Evolutionary conservation across 2,329 filamentous ascomycete species (phyloP), one percentile per base, ranked within the genome.

Genomic region (Aureobasidium sp.): DNA sequence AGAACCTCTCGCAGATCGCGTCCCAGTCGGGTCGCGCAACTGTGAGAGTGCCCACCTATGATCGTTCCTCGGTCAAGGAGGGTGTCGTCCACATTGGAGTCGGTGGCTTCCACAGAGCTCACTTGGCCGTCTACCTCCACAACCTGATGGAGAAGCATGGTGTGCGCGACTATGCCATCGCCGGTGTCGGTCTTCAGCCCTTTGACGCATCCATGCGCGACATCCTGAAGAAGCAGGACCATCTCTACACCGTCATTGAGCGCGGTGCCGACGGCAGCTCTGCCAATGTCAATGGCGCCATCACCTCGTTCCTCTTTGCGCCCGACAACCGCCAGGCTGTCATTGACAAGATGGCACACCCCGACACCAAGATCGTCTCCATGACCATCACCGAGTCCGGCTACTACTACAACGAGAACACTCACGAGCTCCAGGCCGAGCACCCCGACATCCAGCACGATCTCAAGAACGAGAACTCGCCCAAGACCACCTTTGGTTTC

Each of bases 361-460:
- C 78, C 0, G 79, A 82, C 67, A 82, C 80, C 14, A 78, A 76
- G 68, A 82, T 82, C 64, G 80, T 82, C 35, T 82, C 80, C 17
- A 69, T 82, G 69, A 82, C 80, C 68, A 82, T 82, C 69, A 82
- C 80, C 47, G 80, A 82, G 73, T 80, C 77, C 67, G 80, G 80
- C 64, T 82, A 82, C 77, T 82, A 79, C 73, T 81, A 82, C 74
- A 81, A 82, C 68, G 80, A 82, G 69, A 81, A 82, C 75, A 79
- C 79, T n/a, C 80, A 82, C 73, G 71, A 81, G 72, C 74, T 82
- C 62, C 70, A 77, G 64, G 69, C 70, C 39, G 75, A 81, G 47
- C 74, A 81, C 68, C 72, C 78, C 9, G 79, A 82, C 66, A 81
- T 82, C 57, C 74, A 76, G 67, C 74, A 72, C 67, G 80, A 82